phyloP scores from a whole-genome alignment of 2,329 filamentous ascomycete species.

The Penicillium psychrosexuale region DNA sequence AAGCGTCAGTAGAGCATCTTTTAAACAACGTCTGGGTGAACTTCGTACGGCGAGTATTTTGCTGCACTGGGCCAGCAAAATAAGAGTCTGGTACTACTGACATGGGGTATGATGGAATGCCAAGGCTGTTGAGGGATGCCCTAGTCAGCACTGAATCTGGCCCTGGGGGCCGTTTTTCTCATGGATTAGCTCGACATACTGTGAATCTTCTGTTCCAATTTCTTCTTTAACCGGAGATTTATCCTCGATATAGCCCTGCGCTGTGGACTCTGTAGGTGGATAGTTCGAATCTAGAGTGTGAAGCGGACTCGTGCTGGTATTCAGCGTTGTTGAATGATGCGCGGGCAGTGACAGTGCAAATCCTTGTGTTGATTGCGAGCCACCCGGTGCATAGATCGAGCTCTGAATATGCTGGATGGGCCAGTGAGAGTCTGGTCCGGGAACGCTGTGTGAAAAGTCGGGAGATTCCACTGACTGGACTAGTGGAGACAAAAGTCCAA shows the following conservation, averaged over 20 bases:
- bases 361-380: conserved; percentile 1
- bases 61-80: conserved; percentile 30
- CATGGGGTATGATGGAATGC: conserved; percentile 21
- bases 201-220: conserved; percentile 4
- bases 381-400: conserved; percentile 1
- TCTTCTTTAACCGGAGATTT: conserved; percentile 5
- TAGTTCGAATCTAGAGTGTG: conserved; percentile 5
- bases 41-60: conserved; percentile 30
- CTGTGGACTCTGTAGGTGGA: conserved; percentile 3
- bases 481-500: conserved; percentile 5
- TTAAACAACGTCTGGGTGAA: not conserved
- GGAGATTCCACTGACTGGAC: conserved; percentile 16
- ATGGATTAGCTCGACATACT: conserved; percentile 8
- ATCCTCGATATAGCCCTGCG: conserved; percentile 8
- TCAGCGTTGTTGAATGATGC: conserved; percentile 11
- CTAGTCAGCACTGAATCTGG: not conserved
- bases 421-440: conserved; percentile 12
- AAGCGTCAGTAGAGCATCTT: conserved; percentile 13
- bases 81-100: conserved; percentile 23
- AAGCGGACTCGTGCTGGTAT: conserved; percentile 7
- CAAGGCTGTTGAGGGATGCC: conserved; percentile 15
- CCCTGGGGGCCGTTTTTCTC: not conserved
- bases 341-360: conserved; percentile 8
- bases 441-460: conserved; percentile 12
- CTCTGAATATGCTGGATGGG: conserved; percentile 12